Evolutionary conservation across 2,329 filamentous ascomycete species (phyloP), one percentile per base, ranked within the genome.

Genomic region (Capronia epimyces): DNA sequence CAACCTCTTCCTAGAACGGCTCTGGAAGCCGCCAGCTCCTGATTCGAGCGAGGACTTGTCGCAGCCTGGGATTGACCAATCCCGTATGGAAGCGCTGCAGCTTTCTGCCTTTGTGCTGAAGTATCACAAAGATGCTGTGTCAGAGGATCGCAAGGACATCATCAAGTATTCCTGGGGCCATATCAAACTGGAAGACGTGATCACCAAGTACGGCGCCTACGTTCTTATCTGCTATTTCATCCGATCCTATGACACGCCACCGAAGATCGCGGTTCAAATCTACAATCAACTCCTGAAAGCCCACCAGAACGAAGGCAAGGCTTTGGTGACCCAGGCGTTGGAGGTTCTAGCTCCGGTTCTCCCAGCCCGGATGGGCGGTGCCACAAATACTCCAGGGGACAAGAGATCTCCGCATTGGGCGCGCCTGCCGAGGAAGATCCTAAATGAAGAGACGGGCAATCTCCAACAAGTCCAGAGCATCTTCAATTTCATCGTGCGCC

Each of bases 161-260:
- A 98, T 98, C 65, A 97, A 96, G 70, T 98, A 97, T 69, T 90
- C 89, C 2, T 99, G 93, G 93, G 95, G 90, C 15, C 97, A 95
- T 65, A 98, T 98, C 63, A 83, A 88, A 20, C 79, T 98, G n/a
- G 94, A 99, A 64, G 93, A 99, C 67, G 87, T 95, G 50, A 95
- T 98, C 73, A 98, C 97, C 75, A 98, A 98, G 69, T 93, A 97
- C 67, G 93, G 91, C 0, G 90, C 93, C 2, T 98, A 98, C 63
- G 91, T 96, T 3, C 82, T 98, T 4, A 94, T 98, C 55, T 89
- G 88, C 2, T 98, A 96, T 69, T 98, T 98, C 72, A 96, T 98
- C 62, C 88, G 89, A 0, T 87, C 94, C 58, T 98, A 95, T 65
- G 94, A 98, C 62, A 97, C 93, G 0, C 94, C 93, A 0, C 79